Base-by-base conservation (phyloP, 352 stramenopile genomes). In the Achlya hypogyna region DNA sequence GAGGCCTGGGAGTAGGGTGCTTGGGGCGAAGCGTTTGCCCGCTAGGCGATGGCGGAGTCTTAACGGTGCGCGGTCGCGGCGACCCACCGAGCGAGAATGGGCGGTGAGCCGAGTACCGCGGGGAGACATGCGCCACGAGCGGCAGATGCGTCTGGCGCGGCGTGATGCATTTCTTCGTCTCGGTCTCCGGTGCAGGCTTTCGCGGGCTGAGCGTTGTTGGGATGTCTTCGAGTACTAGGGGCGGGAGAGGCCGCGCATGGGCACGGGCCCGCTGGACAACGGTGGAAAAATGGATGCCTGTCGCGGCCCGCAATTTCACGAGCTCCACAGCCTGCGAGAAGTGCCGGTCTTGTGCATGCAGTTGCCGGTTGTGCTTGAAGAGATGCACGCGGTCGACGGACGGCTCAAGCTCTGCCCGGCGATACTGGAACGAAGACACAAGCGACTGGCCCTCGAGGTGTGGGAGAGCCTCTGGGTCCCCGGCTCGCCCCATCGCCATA, bases 401-500 rank as follows among this genome's bases (percentile, higher is more conserved):
- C 16, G 59, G 45, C 16, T 59, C 18, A 5, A 58, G 14, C 23
- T 67, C 60, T 16, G 38, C 51, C 0, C 60, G 45, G n/a, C 42
- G 51, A 29, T 67, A 27, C 45, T 60, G 60, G 28, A 67, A 67
- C 9, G 60, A 67, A n/a, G 60, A 67, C 40, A 67, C 60, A 34
- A 67, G 60, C 34, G 60, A 67, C 6, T 32, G 16, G 14, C 54
- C 42, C 3, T 18, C 16, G 23, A 54, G 6, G 8, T 56, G 25
- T 10, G 8, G 6, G 12, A 35, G 31, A 10, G 16, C 49, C 10
- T 12, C 4, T 16, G 49, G 49, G 5, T 38, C 20, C 4, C 23
- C 22, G 2, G 42, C 27, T 6, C 51, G 42, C 2, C 28, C 51
- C 82, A 91, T 91, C 1, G 82, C 77, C 53, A 91, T 72, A 6